phyloP scores from a whole-genome alignment of 495 filamentous ascomycete species.

The Lasiosphaeria hispida region DNA sequence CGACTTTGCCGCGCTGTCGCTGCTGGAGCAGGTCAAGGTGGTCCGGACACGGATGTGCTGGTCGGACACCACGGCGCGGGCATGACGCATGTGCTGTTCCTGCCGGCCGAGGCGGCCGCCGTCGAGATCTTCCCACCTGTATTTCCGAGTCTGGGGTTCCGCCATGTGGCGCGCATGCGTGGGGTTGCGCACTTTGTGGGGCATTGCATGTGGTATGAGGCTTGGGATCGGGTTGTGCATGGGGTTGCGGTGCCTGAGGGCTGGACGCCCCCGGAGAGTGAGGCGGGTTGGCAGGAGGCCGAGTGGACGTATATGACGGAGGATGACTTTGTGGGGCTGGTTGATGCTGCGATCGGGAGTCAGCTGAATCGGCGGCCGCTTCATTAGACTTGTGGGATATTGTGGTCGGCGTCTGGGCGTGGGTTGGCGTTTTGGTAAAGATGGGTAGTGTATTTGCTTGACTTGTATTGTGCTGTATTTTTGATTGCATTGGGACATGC shows the following conservation, averaged over 20 bases:
- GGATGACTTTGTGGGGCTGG: background rate
- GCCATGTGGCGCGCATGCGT: background rate
- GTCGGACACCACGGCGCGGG: background rate
- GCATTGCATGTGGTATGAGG: background rate
- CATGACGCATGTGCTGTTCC: background rate
- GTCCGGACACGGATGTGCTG: conserved; percentile 1
- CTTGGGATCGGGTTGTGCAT: background rate
- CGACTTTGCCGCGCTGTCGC: background rate
- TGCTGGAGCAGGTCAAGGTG: background rate
- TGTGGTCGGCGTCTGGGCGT: too few relatives aligned
- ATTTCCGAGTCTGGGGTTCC: background rate
- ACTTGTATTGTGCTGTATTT: too few relatives aligned
- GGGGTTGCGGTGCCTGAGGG: background rate
- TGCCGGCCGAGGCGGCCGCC: background rate
- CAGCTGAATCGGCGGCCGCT: background rate
- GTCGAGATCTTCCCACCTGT: background rate
- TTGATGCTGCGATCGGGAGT: background rate
- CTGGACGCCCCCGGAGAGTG: background rate
- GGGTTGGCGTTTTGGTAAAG: too few relatives aligned
- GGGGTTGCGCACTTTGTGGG: background rate
- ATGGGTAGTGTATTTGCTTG: too few relatives aligned
- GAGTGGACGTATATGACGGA: background rate
- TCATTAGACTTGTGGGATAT: background rate
- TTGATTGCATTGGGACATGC: too few relatives aligned
- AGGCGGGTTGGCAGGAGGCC: background rate